Evolutionary conservation across 441 rosid genomes (phyloP), one percentile per base, ranked within the genome.

Genomic region (Gossypium davidsonii): DNA sequence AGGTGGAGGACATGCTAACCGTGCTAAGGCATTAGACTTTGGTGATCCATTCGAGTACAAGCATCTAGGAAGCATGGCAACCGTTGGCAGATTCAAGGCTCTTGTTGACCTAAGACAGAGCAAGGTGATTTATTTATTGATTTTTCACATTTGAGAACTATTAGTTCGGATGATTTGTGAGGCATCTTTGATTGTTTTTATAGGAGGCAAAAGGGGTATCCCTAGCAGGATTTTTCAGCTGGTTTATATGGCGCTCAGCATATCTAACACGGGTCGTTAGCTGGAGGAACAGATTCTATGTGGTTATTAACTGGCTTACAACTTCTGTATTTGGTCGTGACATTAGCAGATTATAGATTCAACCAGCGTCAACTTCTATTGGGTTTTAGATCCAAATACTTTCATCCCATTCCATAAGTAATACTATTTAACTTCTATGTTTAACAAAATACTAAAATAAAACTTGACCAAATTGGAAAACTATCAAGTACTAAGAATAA

Each of bases 51-150:
- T 91, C 78, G 93, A 86, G 76, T 93, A 93, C 84, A 87, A 73
- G 82, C 92, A 93, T 81, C 80, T 93, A 9, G 98, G 98, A 79
- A 91, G 94, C 86, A 93, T 91, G 97, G 95, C 97, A 53, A 88
- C 95, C 1, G 34, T 93, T 34, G 97, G 98, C 52, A 81, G 98
- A 64, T 87, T 76, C 84, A 93, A 91, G 80, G 97, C 97, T 21
- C 89, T 93, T 8, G 97, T 93, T 56, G 98, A 93, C 80, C 86
- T 93, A 9, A 81, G 98, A 57, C 89, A 93, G 82, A 84, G 85
- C 89, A 93, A 89, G 88, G 98, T 92, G 71, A 79, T 59, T 6
- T 23, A 23, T 57, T 21, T 57, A 57, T 55, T 57, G 3, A 57
- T 1, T 12, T 28, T 53, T 63, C 39, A 46, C 17, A 60, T 67